Conservation (phyloP, 176 grass and related monocot species). For the bread wheat (Triticum aestivum) region DNA sequence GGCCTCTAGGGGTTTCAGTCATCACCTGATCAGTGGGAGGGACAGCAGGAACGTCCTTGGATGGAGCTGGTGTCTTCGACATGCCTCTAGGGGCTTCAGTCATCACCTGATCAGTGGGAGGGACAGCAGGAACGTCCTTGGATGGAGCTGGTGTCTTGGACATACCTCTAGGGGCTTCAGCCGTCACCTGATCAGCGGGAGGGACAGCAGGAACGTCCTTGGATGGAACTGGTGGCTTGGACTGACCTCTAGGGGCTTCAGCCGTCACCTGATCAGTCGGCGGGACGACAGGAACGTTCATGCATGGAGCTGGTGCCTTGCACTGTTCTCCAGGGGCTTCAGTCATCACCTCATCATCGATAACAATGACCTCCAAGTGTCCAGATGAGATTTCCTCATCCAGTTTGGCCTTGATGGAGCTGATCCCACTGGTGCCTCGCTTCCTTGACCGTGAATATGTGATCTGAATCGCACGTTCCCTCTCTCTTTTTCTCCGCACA, state of each 20-base stretch:
- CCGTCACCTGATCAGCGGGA: neutral
- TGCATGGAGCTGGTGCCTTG: conserved; percentile 6
- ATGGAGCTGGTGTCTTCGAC: neutral
- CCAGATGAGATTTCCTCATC: neutral
- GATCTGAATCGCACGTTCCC: neutral
- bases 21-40: neutral
- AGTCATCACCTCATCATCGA: neutral
- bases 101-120: neutral
- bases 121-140: neutral
- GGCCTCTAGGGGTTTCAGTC: neutral
- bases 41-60: neutral
- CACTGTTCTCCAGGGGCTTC: neutral
- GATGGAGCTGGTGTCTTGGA: neutral
- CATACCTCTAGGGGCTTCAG: neutral
- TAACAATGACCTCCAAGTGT: no score
- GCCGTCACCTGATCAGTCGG: neutral
- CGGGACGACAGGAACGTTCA: neutral
- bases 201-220: neutral
- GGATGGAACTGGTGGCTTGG: conserved; percentile 1
- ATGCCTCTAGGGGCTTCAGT: neutral
- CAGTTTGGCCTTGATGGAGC: conserved; percentile 1
- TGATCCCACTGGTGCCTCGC: neutral
- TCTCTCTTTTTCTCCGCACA: conserved; percentile 45
- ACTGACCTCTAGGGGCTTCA: neutral
- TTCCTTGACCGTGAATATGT: conserved; percentile 38